Evolutionary conservation across 1,284 basidiomycete species (phyloP), one percentile per base, ranked within the genome.

Genomic region (Termitomyces sp.): DNA sequence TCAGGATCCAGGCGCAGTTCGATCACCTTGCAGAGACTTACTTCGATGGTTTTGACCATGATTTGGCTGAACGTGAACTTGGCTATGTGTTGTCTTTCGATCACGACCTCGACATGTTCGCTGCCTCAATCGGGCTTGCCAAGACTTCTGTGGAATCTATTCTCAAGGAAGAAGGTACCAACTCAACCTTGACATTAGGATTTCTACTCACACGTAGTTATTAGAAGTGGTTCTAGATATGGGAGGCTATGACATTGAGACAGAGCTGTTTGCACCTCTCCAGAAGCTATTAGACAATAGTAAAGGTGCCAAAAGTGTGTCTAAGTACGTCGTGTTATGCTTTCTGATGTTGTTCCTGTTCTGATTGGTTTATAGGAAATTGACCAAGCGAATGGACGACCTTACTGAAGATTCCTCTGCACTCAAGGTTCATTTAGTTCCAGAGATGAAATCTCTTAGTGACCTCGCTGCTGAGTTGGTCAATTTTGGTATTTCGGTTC

Each of bases 101-200:
- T 65, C 81, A 86, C 59, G 94, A 98, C 69, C 77, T 98, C 7
- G 94, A 98, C 68, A 89, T 90, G 68, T 94, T 97, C 68, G 84
- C 90, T 26, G 93, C 92, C 7, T 92, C 93, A 1, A 82, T 96
- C 50, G 91, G 90, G 1, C 81, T 94, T 57, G 85, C 90, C 34
- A 92, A 93, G 74, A 93, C 93, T 4, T 85, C 88, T 4, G 81
- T 97, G n/a, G 75, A 81, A 17, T 75, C 76, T 1, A 75, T 91
- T 33, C 67, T 91, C 44, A 80, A 83, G 58, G 94, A 96, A 61
- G 83, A 88, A 57, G 91, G 90, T 89, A 57, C 15, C 46, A 24
- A 12, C 15, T 21, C 13, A 61, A 9, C 24, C 12, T n/a, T 9
- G 30, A 3, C 2, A n/a, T 3, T 30, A n/a, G 1, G 2, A 13